These are phyloP conservation scores for Leccinum obscurum DNA, from an alignment of 768 basidiomycete genomes.

Conservation along the genomic window DNA sequence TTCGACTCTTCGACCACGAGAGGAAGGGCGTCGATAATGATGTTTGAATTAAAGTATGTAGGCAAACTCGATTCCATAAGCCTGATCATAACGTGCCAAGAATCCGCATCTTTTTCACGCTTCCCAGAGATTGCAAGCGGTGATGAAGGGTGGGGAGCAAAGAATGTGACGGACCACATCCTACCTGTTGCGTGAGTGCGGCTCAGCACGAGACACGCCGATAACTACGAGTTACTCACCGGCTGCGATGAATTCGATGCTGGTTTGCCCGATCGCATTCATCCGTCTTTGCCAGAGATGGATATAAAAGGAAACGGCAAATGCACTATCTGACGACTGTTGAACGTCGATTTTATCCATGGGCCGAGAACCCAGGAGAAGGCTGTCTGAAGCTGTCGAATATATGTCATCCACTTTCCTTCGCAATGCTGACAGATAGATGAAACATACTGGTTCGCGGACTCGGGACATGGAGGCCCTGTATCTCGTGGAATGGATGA, in stretches of 20 bases:
- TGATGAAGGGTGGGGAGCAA: constrained; percentile 8
- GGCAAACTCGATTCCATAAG: constrained; percentile 21
- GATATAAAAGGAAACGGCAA: constrained; percentile 52
- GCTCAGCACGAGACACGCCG: background rate
- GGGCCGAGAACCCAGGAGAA: constrained; percentile 39
- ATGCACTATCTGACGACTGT: constrained; percentile 38
- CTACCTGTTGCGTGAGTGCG: constrained; percentile 12
- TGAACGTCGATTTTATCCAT: constrained; percentile 55
- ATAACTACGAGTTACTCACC: constrained; percentile 4
- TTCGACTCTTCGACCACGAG: background rate
- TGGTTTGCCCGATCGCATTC: constrained; percentile 56
- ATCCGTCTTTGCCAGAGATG: constrained; percentile 67
- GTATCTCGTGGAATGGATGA: constrained; percentile 24
- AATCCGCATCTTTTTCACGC: constrained; percentile 4
- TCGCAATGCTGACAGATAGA: constrained; percentile 3
- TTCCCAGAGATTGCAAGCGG: constrained; percentile 8
- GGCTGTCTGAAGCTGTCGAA: constrained; percentile 37
- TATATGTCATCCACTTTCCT: background rate
- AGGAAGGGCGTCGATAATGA: constrained; percentile 9
- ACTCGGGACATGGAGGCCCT: constrained; percentile 20
- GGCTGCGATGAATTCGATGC: constrained; percentile 65
- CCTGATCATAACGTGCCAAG: constrained; percentile 47
- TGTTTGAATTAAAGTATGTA: constrained; percentile 18
- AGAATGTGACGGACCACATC: constrained; percentile 28
- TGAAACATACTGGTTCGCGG: constrained; percentile 23